Evolutionary conservation across 2,329 filamentous ascomycete species (phyloP).

Genomic region (Colletotrichum viniferum): DNA sequence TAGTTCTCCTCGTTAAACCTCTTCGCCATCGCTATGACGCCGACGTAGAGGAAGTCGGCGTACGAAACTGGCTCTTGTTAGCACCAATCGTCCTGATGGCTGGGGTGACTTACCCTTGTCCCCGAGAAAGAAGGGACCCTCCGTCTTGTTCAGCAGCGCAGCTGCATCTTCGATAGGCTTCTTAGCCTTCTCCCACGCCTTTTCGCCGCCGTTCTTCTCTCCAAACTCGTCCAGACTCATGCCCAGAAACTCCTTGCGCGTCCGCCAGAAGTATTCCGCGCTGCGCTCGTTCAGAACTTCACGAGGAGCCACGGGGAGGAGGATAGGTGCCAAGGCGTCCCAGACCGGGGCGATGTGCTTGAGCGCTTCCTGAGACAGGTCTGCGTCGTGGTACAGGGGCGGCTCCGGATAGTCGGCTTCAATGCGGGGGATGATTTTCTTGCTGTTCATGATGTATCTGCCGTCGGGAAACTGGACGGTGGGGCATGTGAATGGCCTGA

Average conservation of each 20-base stretch:
- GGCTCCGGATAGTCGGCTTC: constrained; percentile 65
- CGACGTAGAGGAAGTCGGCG: constrained; percentile 62
- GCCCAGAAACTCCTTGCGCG: constrained; percentile 53
- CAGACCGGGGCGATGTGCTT: constrained; percentile 38
- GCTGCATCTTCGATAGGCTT: constrained; percentile 39
- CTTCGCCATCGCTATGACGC: constrained; percentile 48
- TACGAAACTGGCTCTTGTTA: constrained; percentile 35
- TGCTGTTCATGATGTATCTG: constrained; percentile 68
- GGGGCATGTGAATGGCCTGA: constrained; percentile 57
- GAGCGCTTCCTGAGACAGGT: constrained; percentile 49
- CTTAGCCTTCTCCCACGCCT: constrained; percentile 51
- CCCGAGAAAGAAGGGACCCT: constrained; percentile 67
- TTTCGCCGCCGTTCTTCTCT: constrained; percentile 51
- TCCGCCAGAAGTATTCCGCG: constrained; percentile 58
- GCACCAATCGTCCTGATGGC: not conserved
- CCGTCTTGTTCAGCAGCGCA: constrained; percentile 57
- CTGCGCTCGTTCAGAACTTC: constrained; percentile 56
- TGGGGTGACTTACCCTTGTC: constrained; percentile 41
- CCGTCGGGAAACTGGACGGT: constrained; percentile 60
- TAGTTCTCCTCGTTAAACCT: constrained; percentile 41
- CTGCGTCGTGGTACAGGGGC: constrained; percentile 60
- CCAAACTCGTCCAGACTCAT: constrained; percentile 57
- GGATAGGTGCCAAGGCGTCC: constrained; percentile 40
- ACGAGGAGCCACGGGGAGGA: constrained; percentile 52
- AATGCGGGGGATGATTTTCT: constrained; percentile 61